Conservation (phyloP, 192 early-diverging fungal species). For the Gamsiella multidivaricata region DNA sequence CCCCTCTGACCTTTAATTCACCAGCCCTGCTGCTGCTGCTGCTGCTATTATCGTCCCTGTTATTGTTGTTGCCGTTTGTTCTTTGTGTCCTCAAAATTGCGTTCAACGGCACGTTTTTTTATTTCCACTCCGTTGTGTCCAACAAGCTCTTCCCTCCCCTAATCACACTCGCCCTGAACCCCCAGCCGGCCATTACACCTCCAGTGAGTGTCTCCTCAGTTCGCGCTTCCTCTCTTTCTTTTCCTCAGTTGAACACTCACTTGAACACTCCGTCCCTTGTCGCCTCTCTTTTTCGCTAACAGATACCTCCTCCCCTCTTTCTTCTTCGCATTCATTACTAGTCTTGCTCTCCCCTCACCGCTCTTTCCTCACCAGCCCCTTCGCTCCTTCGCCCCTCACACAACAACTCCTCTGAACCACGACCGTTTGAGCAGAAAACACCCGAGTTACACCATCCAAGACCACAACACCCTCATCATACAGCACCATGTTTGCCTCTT, state of each 20-base stretch:
- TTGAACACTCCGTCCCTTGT: no score
- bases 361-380: not conserved
- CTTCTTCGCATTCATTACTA: not conserved
- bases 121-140: no score
- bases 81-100: not conserved
- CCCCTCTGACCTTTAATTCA: not conserved
- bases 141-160: no score
- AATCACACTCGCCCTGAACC: no score
- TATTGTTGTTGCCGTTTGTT: not conserved
- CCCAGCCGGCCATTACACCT: no score
- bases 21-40: not conserved
- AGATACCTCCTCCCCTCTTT: not conserved
- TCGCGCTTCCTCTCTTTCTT: not conserved
- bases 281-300: not conserved
- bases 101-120: not conserved
- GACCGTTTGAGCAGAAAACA: not conserved
- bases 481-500: slow-evolving; percentile 44
- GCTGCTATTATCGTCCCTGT: not conserved
- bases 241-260: no score
- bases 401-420: not conserved
- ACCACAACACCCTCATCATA: not conserved
- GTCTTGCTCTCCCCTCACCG: not conserved
- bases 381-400: not conserved
- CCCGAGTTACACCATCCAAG: slow-evolving; percentile 1
- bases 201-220: not conserved